Conservation (phyloP, 1,139 yeast genomes). For the Diutina neorugosa region DNA sequence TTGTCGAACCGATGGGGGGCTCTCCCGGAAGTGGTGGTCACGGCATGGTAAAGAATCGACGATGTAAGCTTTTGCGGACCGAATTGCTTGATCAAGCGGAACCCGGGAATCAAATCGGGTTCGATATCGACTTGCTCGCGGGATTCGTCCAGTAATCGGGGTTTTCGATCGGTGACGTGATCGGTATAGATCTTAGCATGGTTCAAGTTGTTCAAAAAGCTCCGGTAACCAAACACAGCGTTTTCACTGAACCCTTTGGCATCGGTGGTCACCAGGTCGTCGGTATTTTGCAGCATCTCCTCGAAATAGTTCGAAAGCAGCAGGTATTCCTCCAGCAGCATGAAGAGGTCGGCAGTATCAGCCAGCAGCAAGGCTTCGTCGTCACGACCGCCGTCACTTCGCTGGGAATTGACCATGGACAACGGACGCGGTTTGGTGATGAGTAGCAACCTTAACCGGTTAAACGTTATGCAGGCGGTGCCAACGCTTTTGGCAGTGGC, state of each 20-base stretch:
- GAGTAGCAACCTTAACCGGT: not conserved
- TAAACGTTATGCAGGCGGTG: not conserved
- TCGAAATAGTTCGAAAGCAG: not conserved
- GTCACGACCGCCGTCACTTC: not conserved
- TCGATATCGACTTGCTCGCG: conserved; percentile 11
- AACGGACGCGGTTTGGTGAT: not conserved
- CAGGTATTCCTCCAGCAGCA: conserved; percentile 1
- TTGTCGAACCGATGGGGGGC: not conserved
- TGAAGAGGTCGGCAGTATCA: not conserved
- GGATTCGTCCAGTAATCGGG: conserved; percentile 5
- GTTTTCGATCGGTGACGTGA: conserved; percentile 12
- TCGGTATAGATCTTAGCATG: conserved; percentile 15
- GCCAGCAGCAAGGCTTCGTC: not conserved
- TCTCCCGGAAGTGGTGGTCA: not conserved
- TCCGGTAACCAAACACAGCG: conserved; percentile 9
- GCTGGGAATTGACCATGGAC: not conserved
- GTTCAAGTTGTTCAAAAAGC: conserved; percentile 18
- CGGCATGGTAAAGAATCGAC: conserved; percentile 9
- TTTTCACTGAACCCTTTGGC: not conserved
- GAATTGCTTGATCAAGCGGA: conserved; percentile 13
- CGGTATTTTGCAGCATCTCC: not conserved
- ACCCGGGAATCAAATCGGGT: conserved; percentile 15
- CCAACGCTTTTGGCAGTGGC: too few relatives aligned
- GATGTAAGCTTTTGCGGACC: conserved; percentile 10
- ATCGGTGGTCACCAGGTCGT: not conserved